Conservation (phyloP, 1,284 basidiomycete genomes). For the Ceratobasidium sp. region DNA sequence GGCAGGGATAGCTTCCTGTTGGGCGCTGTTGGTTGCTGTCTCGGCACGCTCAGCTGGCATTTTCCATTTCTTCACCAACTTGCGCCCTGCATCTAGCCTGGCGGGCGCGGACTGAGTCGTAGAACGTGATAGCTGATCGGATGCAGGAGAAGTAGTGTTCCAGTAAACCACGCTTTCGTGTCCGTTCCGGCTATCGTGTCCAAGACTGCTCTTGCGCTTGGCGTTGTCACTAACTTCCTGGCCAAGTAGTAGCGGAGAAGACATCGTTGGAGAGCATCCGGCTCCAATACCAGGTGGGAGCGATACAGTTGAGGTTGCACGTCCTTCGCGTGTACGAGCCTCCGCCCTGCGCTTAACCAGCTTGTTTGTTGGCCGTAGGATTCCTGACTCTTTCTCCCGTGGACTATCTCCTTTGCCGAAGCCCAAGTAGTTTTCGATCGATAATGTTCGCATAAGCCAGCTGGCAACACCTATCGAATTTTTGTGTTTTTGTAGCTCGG, state of each 20-base stretch:
- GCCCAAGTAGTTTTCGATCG: not conserved
- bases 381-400: not conserved
- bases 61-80: slow-evolving; percentile 8
- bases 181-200: not conserved
- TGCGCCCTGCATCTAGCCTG: not conserved
- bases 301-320: not conserved
- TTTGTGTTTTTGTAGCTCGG: not conserved
- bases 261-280: not conserved
- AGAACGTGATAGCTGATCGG: not conserved
- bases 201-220: not conserved
- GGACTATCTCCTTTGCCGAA: not conserved
- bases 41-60: not conserved
- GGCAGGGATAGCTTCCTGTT: too few relatives aligned
- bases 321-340: not conserved
- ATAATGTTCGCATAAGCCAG: slow-evolving; percentile 13
- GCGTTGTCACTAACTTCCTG: not conserved
- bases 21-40: too few relatives aligned
- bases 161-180: not conserved
- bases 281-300: not conserved
- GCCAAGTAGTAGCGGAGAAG: not conserved
- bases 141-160: not conserved
- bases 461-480: slow-evolving; percentile 8
- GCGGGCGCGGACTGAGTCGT: slow-evolving; percentile 16
- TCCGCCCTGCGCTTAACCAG: not conserved
- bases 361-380: not conserved